These are phyloP conservation scores for Phytophthora citricola DNA, from an alignment of 352 stramenopile species.

Conservation along the genomic window DNA sequence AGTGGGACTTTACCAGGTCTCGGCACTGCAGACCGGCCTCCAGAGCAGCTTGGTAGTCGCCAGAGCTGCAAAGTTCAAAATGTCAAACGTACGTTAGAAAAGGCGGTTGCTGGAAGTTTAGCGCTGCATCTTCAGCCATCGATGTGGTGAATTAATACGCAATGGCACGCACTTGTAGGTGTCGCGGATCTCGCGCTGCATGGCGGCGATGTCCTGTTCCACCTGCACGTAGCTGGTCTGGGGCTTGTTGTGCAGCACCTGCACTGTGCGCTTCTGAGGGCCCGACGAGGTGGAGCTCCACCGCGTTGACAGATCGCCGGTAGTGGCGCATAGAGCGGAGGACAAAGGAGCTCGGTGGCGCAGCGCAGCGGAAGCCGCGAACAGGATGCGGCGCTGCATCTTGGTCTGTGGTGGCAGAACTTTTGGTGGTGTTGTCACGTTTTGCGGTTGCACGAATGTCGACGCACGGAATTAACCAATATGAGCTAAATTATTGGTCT, in stretches of 20 bases:
- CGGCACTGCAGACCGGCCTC: slow-evolving; percentile 74
- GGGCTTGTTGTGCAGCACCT: slow-evolving; percentile 71
- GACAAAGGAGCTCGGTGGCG: slow-evolving; percentile 11
- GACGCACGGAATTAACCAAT: no score
- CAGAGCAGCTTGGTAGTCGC: slow-evolving; percentile 70
- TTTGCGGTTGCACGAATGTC: background rate
- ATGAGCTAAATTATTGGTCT: no score
- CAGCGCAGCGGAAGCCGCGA: slow-evolving; percentile 19
- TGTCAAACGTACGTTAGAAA: slow-evolving; percentile 33
- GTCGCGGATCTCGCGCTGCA: slow-evolving; percentile 86
- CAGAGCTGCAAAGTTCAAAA: slow-evolving; percentile 45
- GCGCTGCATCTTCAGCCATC: slow-evolving; percentile 3
- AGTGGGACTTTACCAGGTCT: slow-evolving; percentile 75
- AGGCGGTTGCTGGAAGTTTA: background rate
- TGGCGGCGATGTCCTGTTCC: slow-evolving; percentile 80
- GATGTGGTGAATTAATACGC: background rate
- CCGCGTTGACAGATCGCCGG: background rate
- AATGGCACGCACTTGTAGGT: slow-evolving; percentile 71
- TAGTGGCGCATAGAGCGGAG: background rate
- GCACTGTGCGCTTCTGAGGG: slow-evolving; percentile 40
- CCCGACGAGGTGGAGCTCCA: slow-evolving; percentile 21
- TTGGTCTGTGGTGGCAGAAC: slow-evolving; percentile 4
- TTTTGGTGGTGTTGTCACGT: slow-evolving; percentile 27
- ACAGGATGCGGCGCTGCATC: slow-evolving; percentile 23
- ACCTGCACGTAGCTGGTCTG: slow-evolving; percentile 65